These are phyloP conservation scores for Metschnikowia santaceciliae DNA, from an alignment of 805 yeast genomes.

Conservation along the genomic window DNA sequence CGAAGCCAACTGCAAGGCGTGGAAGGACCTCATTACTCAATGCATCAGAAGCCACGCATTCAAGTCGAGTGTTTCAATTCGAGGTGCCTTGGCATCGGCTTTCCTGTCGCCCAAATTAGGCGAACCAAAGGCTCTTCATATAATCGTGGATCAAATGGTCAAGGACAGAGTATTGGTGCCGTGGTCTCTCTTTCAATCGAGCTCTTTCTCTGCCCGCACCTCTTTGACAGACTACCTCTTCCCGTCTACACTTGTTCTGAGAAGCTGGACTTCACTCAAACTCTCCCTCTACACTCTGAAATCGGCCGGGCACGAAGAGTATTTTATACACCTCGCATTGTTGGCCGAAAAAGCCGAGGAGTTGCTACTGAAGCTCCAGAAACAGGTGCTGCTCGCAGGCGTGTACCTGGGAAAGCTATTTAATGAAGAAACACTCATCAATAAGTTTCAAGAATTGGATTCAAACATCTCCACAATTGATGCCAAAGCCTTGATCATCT, in stretches of 20 bases:
- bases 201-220: not conserved
- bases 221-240: slow-evolving; percentile 8
- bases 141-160: slow-evolving; percentile 26
- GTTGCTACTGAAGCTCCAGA: not conserved
- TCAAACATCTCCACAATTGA: slow-evolving; percentile 21
- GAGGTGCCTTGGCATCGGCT: slow-evolving; percentile 11
- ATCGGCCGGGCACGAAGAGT: slow-evolving; percentile 12
- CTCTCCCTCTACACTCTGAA: slow-evolving; percentile 2
- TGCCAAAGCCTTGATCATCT: slow-evolving; percentile 24
- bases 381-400: slow-evolving; percentile 9
- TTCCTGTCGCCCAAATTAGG: slow-evolving; percentile 21
- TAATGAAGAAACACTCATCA: slow-evolving; percentile 12
- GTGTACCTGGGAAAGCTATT: slow-evolving; percentile 16
- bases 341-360: slow-evolving; percentile 5
- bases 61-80: slow-evolving; percentile 20
- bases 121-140: slow-evolving; percentile 26
- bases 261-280: slow-evolving; percentile 1
- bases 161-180: slow-evolving; percentile 6
- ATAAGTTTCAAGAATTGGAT: slow-evolving; percentile 7
- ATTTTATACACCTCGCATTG: slow-evolving; percentile 18
- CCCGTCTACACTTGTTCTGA: slow-evolving; percentile 10
- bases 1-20: slow-evolving; percentile 40
- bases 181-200: slow-evolving; percentile 14
- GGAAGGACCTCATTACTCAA: slow-evolving; percentile 25
- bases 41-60: slow-evolving; percentile 11